These are phyloP conservation scores for Tolypocladium pustulatum DNA, from an alignment of 2,329 filamentous ascomycete species.

Conservation along the genomic window DNA sequence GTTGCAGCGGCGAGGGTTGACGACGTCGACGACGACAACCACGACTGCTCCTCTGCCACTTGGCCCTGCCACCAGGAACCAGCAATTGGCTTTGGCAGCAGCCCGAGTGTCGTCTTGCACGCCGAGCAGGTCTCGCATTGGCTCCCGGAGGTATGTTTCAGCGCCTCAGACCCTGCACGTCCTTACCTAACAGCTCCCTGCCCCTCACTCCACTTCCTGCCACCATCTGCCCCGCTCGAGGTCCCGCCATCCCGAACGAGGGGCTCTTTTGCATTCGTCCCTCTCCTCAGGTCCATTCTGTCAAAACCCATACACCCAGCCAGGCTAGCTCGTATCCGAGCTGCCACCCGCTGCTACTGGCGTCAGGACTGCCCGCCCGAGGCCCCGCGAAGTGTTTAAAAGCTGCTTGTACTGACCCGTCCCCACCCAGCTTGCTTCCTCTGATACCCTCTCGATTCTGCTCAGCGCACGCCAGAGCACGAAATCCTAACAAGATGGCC, in stretches of 20 bases:
- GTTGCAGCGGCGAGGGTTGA: neutral
- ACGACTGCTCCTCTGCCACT: neutral
- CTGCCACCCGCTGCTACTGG: neutral
- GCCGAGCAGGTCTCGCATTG: neutral
- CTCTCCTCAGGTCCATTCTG: neutral
- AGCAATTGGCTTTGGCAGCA: neutral
- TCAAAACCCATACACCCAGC: neutral
- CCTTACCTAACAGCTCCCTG: neutral
- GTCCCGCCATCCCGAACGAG: neutral
- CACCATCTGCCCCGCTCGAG: neutral
- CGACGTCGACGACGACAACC: neutral
- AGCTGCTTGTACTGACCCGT: neutral
- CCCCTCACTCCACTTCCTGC: neutral
- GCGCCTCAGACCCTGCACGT: neutral
- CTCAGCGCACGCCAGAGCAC: conserved; percentile 24
- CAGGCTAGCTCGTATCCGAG: neutral
- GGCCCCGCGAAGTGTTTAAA: neutral
- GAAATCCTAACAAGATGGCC: conserved; percentile 31
- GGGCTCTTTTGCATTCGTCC: neutral
- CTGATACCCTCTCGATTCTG: conserved; percentile 19
- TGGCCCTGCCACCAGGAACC: neutral
- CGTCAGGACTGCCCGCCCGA: neutral
- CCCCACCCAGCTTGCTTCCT: conserved; percentile 9
- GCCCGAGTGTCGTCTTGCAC: neutral
- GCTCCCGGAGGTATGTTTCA: neutral